Evolutionary conservation across 2,329 filamentous ascomycete genomes (phyloP).

Genomic region (Neonectria hederae): DNA sequence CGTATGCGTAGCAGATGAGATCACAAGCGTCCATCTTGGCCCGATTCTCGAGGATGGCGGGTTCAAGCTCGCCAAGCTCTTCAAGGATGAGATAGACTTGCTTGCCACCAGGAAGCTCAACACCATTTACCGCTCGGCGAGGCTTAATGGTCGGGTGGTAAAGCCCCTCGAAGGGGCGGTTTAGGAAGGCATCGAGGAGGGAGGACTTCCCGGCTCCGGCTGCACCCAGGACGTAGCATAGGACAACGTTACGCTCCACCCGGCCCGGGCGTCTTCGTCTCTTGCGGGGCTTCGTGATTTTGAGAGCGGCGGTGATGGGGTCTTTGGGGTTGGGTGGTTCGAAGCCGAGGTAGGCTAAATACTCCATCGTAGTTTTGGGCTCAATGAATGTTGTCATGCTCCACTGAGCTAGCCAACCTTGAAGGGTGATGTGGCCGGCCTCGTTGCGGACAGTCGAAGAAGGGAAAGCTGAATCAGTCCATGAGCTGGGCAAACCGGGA

Average conservation of each 20-base stretch:
- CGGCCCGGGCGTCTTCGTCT: slow-evolving; percentile 81
- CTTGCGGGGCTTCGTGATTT: slow-evolving; percentile 92
- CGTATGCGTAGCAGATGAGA: slow-evolving; percentile 93
- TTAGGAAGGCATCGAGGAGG: slow-evolving; percentile 89
- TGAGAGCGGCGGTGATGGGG: slow-evolving; percentile 83
- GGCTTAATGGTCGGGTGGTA: slow-evolving; percentile 97
- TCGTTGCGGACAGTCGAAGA: slow-evolving; percentile 95
- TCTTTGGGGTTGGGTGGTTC: slow-evolving; percentile 81
- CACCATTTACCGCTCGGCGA: slow-evolving; percentile 91
- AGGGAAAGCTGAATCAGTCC: slow-evolving; percentile 89
- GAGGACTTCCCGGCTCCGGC: slow-evolving; percentile 90
- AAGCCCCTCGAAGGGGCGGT: slow-evolving; percentile 81
- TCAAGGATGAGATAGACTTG: slow-evolving; percentile 97
- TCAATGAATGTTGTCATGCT: slow-evolving; percentile 99
- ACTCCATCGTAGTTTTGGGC: slow-evolving; percentile 93
- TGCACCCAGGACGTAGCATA: slow-evolving; percentile 91
- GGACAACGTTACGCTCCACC: slow-evolving; percentile 92
- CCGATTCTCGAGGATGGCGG: slow-evolving; percentile 91
- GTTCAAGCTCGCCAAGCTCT: slow-evolving; percentile 94
- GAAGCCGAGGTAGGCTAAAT: slow-evolving; percentile 95
- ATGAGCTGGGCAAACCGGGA: slow-evolving; percentile 85
- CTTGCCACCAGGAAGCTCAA: slow-evolving; percentile 93
- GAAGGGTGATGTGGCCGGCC: slow-evolving; percentile 91
- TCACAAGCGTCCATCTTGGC: slow-evolving; percentile 92
- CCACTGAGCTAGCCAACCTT: slow-evolving; percentile 99